These are phyloP conservation scores for Fusarium armeniacum DNA, from an alignment of 2,329 filamentous ascomycete genomes.

Conservation along the genomic window DNA sequence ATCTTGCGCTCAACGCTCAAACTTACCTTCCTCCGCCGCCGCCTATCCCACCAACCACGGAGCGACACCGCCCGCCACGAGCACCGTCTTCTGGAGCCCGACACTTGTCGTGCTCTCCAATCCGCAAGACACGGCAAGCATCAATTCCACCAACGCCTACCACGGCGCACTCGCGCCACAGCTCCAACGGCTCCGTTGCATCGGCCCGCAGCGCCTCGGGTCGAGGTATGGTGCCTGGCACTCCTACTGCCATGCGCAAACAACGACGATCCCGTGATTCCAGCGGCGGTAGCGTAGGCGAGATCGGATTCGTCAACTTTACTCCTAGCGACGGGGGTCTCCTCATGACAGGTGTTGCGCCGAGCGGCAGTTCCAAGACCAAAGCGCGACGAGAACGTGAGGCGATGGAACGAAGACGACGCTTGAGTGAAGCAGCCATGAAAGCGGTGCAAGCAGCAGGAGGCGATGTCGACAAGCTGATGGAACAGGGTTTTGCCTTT, in stretches of 20 bases:
- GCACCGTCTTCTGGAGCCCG: conserved; percentile 69
- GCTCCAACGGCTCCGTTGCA: conserved; percentile 56
- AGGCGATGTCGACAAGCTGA: conserved; percentile 71
- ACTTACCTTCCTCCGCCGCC: conserved; percentile 55
- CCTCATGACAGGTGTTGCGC: conserved; percentile 91
- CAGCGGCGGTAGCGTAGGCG: conserved; percentile 50
- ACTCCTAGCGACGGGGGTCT: conserved; percentile 83
- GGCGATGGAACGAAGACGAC: conserved; percentile 80
- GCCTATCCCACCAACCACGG: conserved; percentile 50
- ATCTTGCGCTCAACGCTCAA: conserved; percentile 53
- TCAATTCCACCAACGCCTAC: conserved; percentile 59
- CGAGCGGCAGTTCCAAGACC: conserved; percentile 91
- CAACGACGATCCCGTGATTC: conserved; percentile 56
- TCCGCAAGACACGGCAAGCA: conserved; percentile 60
- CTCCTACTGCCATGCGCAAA: conserved; percentile 58
- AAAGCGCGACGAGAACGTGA: conserved; percentile 94
- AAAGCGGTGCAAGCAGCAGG: conserved; percentile 79
- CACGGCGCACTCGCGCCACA: conserved; percentile 56
- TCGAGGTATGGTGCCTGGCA: conserved; percentile 56
- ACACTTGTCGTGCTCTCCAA: conserved; percentile 59
- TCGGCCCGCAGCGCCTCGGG: conserved; percentile 56
- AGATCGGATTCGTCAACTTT: conserved; percentile 86
- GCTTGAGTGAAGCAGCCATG: conserved; percentile 76
- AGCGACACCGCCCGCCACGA: conserved; percentile 63
- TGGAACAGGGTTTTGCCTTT: conserved; percentile 65